A percentile compares a stretch with the other conserved stretches of the same genome.
Conservation (phyloP, 108 stramenopile genomes). For the Fragilariopsis cylindrus region DNA sequence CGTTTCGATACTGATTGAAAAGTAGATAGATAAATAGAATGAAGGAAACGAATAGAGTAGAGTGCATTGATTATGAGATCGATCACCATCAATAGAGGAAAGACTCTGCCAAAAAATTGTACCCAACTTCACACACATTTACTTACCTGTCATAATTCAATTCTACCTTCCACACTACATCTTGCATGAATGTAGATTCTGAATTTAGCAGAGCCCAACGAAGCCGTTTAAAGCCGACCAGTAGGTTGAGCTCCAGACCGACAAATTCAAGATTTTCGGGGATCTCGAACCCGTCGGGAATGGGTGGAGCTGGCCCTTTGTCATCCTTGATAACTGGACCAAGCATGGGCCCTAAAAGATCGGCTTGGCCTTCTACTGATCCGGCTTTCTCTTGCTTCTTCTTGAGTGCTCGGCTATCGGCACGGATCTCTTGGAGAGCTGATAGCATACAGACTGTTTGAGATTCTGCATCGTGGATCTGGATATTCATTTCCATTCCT, state of each 20-base stretch:
- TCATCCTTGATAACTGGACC: conserved; percentile 73
- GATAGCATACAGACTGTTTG: conserved; percentile 82
- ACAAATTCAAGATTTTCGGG: conserved; percentile 70
- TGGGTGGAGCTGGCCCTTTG: conserved; percentile 48
- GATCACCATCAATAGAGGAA: not conserved
- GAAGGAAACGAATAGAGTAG: not conserved
- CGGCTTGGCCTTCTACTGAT: conserved; percentile 40
- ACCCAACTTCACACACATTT: not conserved
- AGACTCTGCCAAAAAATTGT: conserved; percentile 16
- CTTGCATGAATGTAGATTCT: conserved; percentile 56
- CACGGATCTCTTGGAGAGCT: conserved; percentile 70
- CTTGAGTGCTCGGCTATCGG: conserved; percentile 50
- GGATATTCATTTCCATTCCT: conserved; percentile 86
- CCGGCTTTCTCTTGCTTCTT: conserved; percentile 49
- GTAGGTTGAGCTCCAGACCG: conserved; percentile 72
- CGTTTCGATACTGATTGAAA: conserved; percentile 43
- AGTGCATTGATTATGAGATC: too few relatives aligned
- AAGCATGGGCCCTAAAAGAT: conserved; percentile 57
- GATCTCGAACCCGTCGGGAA: conserved; percentile 47
- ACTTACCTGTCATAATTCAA: conserved; percentile 64
- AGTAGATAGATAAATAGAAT: not conserved
- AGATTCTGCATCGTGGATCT: conserved; percentile 41
- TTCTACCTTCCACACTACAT: conserved; percentile 56
- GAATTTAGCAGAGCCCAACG: conserved; percentile 66
- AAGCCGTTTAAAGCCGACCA: conserved; percentile 71